Percentiles rank a stretch among this genome's conserved stretches.
Evolutionary conservation across 768 basidiomycete species (phyloP).

Genomic region (Daedalea quercina): DNA sequence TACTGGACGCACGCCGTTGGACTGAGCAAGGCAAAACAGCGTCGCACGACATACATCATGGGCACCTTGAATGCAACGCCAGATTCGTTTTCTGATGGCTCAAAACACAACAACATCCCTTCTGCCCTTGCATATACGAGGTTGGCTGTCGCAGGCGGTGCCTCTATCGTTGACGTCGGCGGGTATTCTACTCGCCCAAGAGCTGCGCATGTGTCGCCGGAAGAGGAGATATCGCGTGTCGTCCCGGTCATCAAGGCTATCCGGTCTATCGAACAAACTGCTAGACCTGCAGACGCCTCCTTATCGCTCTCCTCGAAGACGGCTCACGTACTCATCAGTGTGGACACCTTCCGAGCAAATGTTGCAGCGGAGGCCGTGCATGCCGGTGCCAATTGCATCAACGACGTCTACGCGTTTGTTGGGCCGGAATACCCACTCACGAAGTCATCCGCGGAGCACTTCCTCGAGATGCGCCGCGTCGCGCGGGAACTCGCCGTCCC

Average conservation of each 20-base stretch:
- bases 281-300: conserved; percentile 1
- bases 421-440: conserved; percentile 46
- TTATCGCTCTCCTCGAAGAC: conserved; percentile 1
- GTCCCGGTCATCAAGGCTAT: conserved; percentile 63
- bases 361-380: conserved; percentile 70
- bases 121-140: conserved; percentile 48
- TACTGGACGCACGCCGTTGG: conserved; percentile 41
- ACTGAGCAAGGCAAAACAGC: conserved; percentile 13
- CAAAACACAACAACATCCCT: conserved; percentile 42
- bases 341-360: conserved; percentile 84
- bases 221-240: conserved; percentile 71
- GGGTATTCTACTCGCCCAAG: conserved; percentile 91
- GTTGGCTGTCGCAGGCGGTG: conserved; percentile 46
- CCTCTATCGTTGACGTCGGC: conserved; percentile 84
- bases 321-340: conserved; percentile 51
- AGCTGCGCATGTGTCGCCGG: conserved; percentile 53
- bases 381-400: conserved; percentile 89
- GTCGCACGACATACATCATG: conserved; percentile 67
- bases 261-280: conserved; percentile 21
- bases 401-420: conserved; percentile 82
- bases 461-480: conserved; percentile 56
- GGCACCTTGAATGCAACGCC: conserved; percentile 90
- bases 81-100: conserved; percentile 94
- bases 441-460: conserved; percentile 29
- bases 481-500: conserved; percentile 65